Percentiles rank a stretch among this genome's conserved stretches.
Conservation (phyloP, 2,329 filamentous ascomycete genomes). For the Mycosphaerelloides madeirae region DNA sequence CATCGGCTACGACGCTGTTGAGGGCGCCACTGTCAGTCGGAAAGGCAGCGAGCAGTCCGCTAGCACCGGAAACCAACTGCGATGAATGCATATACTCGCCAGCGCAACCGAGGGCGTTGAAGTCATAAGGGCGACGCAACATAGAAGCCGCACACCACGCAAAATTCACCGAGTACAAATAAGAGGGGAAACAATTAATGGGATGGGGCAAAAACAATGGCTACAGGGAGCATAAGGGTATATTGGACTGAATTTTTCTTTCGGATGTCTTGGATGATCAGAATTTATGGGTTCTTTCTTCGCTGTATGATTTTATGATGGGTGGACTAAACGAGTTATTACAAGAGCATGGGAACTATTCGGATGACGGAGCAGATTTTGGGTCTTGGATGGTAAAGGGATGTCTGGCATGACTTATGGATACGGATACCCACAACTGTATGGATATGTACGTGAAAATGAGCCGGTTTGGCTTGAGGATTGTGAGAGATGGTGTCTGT, state of each 20-base stretch:
- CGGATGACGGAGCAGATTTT: too few relatives aligned
- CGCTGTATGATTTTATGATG: too few relatives aligned
- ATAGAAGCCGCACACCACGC: neutral
- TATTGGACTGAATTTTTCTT: neutral
- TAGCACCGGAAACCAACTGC: slow-evolving; percentile 13
- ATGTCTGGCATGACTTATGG: too few relatives aligned
- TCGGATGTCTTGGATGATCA: too few relatives aligned
- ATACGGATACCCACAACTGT: too few relatives aligned
- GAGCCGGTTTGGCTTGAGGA: too few relatives aligned
- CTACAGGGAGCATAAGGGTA: slow-evolving; percentile 1
- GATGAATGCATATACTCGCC: slow-evolving; percentile 7
- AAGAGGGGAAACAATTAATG: neutral
- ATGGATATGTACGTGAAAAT: too few relatives aligned
- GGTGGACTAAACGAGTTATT: too few relatives aligned
- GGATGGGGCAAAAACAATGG: neutral
- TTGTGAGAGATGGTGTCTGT: too few relatives aligned
- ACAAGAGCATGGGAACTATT: too few relatives aligned
- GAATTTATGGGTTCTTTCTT: too few relatives aligned
- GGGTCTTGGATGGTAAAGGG: too few relatives aligned
- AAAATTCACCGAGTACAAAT: neutral
- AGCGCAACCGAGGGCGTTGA: neutral
- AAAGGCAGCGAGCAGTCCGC: slow-evolving; percentile 25
- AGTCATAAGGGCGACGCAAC: neutral
- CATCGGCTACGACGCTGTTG: slow-evolving; percentile 32
- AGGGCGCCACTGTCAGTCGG: slow-evolving; percentile 28